Conservation (phyloP, 2,329 filamentous ascomycete genomes). For the Fusarium humuli region DNA sequence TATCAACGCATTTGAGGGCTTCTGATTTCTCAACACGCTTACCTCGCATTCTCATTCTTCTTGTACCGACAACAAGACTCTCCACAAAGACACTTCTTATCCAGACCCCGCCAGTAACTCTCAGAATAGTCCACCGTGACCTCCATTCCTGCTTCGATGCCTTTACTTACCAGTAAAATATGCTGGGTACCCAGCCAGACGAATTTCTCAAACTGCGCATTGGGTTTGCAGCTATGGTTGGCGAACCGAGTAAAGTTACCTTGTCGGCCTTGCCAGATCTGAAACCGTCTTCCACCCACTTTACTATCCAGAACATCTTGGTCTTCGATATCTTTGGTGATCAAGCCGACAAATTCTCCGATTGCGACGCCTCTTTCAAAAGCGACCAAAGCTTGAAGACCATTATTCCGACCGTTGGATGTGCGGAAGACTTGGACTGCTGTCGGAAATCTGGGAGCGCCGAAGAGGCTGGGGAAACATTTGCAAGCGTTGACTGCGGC, state of each 20-base stretch:
- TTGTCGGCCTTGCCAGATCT: not conserved
- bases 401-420: not conserved
- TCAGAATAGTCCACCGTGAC: constrained; percentile 1
- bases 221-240: constrained; percentile 1
- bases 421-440: not conserved
- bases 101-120: not conserved
- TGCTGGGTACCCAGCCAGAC: not conserved
- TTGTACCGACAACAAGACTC: constrained; percentile 7
- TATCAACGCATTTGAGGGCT: not conserved
- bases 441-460: not conserved
- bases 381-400: not conserved
- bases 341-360: not conserved
- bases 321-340: not conserved
- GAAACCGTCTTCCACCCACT: not conserved
- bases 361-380: not conserved
- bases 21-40: not conserved
- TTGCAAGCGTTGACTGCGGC: not conserved
- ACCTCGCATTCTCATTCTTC: not conserved
- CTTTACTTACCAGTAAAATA: not conserved
- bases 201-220: constrained; percentile 1
- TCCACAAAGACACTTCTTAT: not conserved
- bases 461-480: not conserved
- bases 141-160: not conserved
- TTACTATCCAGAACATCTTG: constrained; percentile 1
- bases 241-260: not conserved